Percentiles rank a stretch among this genome's conserved stretches.
Conservation (phyloP, 2,329 filamentous ascomycete genomes). For the Neopestalotiopsis sp. region DNA sequence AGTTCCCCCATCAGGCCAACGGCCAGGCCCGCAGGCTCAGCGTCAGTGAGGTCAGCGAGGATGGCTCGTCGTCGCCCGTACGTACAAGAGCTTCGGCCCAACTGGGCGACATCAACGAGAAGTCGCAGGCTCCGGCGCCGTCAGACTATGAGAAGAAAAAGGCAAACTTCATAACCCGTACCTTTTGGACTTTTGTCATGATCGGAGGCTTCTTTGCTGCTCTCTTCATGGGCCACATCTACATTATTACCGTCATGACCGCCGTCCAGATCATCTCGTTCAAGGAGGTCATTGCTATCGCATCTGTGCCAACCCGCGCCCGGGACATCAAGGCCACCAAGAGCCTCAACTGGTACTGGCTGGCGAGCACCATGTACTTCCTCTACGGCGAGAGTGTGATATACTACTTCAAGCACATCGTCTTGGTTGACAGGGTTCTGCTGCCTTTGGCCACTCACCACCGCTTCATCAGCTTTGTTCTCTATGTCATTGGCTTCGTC, state of each 20-base stretch:
- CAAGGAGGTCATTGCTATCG: constrained; percentile 98
- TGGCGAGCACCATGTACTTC: constrained; percentile 99
- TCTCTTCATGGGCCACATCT: constrained; percentile 96
- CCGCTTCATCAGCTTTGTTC: constrained; percentile 97
- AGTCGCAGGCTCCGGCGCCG: constrained; percentile 35
- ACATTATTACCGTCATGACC: constrained; percentile 92
- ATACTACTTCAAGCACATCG: constrained; percentile 99
- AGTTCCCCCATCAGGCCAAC: constrained; percentile 58
- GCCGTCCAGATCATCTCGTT: constrained; percentile 95
- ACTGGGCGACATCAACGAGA: constrained; percentile 46
- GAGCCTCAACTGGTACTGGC: constrained; percentile 98
- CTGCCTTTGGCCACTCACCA: constrained; percentile 95
- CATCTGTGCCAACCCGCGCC: constrained; percentile 90
- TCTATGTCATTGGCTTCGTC: constrained; percentile 98
- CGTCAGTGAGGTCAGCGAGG: constrained; percentile 74
- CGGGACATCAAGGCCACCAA: constrained; percentile 93
- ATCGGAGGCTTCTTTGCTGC: constrained; percentile 89
- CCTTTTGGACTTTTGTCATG: constrained; percentile 99
- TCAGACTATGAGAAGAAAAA: constrained; percentile 98
- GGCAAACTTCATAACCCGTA: constrained; percentile 94
- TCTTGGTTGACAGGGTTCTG: constrained; percentile 91
- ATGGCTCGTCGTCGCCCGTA: constrained; percentile 47
- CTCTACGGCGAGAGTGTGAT: constrained; percentile 98
- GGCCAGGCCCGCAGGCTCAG: constrained; percentile 64
- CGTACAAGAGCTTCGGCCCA: constrained; percentile 36